A percentile compares a stretch with the other conserved stretches of the same genome.
Evolutionary conservation across 108 stramenopile species (phyloP).

Genomic region (Chaetoceros tenuissimus): DNA sequence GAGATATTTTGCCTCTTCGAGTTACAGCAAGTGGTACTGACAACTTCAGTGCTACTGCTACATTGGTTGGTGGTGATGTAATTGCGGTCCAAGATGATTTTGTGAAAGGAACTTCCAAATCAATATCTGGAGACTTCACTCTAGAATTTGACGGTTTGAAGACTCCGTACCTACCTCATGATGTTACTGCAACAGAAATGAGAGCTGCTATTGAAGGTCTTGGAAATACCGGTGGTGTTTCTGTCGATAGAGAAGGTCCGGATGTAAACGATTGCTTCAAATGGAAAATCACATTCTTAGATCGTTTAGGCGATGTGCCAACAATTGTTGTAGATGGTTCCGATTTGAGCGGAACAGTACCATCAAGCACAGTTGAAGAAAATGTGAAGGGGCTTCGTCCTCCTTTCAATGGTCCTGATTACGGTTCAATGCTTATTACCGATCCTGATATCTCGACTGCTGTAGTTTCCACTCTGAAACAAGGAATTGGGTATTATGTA

Average conservation of each 20-base stretch:
- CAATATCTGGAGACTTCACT: constrained; percentile 60
- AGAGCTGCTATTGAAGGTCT: constrained; percentile 56
- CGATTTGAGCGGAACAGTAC: constrained; percentile 57
- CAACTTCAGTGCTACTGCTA: constrained; percentile 22
- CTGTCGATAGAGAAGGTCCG: constrained; percentile 40
- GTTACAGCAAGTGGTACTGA: constrained; percentile 23
- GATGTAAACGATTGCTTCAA: constrained; percentile 67
- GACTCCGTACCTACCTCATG: constrained; percentile 58
- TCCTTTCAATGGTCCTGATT: constrained; percentile 37
- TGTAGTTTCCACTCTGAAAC: constrained; percentile 31
- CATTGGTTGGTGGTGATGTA: constrained; percentile 18
- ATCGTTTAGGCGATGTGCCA: constrained; percentile 51
- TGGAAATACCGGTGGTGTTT: constrained; percentile 47
- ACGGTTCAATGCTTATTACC: constrained; percentile 36
- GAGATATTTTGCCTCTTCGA: constrained; percentile 31
- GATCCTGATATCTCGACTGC: constrained; percentile 10
- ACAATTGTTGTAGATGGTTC: constrained; percentile 41
- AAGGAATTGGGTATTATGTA: constrained; percentile 67
- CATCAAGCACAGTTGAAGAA: constrained; percentile 32
- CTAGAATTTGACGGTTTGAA: constrained; percentile 51
- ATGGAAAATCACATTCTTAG: constrained; percentile 69
- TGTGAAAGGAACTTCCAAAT: constrained; percentile 28
- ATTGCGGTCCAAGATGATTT: constrained; percentile 17
- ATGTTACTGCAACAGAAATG: constrained; percentile 42
- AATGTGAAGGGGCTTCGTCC: constrained; percentile 17